Percentiles rank a stretch among this genome's conserved stretches.
These are phyloP conservation scores for Lachancea meyersii DNA, from an alignment of 805 yeast genomes.

Conservation along the genomic window DNA sequence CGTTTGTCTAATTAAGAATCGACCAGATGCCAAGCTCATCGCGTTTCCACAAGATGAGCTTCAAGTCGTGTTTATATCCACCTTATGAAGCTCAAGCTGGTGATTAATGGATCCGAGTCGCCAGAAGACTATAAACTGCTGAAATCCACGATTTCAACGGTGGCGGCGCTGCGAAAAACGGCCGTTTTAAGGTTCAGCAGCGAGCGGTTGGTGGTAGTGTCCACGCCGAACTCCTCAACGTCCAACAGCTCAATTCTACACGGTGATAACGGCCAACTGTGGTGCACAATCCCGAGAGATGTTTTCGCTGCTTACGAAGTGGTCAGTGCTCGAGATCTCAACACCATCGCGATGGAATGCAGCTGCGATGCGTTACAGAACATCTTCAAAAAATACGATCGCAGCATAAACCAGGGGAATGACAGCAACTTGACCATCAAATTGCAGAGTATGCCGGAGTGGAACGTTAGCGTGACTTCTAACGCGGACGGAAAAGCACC, in stretches of 20 bases:
- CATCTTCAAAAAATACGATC: slow-evolving; percentile 29
- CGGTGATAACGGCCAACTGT: slow-evolving; percentile 29
- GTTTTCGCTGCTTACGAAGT: slow-evolving; percentile 27
- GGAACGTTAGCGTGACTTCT: slow-evolving; percentile 14
- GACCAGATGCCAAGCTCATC: neutral
- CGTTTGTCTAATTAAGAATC: neutral
- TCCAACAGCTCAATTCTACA: slow-evolving; percentile 15
- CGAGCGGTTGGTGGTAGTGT: slow-evolving; percentile 27
- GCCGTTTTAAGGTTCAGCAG: slow-evolving; percentile 30
- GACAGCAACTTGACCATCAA: slow-evolving; percentile 26
- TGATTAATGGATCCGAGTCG: slow-evolving; percentile 24
- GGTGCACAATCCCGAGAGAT: slow-evolving; percentile 32
- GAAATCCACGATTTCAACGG: slow-evolving; percentile 28
- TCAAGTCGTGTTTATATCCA: neutral
- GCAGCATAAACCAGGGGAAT: slow-evolving; percentile 25
- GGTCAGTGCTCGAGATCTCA: slow-evolving; percentile 23
- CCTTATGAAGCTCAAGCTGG: slow-evolving; percentile 27
- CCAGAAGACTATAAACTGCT: slow-evolving; percentile 30
- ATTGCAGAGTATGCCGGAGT: slow-evolving; percentile 26
- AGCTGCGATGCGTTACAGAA: slow-evolving; percentile 28
- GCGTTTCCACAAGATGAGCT: neutral
- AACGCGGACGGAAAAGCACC: slow-evolving; percentile 5
- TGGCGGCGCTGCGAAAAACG: slow-evolving; percentile 29
- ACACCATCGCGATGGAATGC: slow-evolving; percentile 29
- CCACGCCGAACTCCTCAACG: slow-evolving; percentile 23